phyloP scores from a whole-genome alignment of 495 filamentous ascomycete genomes.

The Cetradonia linearis region DNA sequence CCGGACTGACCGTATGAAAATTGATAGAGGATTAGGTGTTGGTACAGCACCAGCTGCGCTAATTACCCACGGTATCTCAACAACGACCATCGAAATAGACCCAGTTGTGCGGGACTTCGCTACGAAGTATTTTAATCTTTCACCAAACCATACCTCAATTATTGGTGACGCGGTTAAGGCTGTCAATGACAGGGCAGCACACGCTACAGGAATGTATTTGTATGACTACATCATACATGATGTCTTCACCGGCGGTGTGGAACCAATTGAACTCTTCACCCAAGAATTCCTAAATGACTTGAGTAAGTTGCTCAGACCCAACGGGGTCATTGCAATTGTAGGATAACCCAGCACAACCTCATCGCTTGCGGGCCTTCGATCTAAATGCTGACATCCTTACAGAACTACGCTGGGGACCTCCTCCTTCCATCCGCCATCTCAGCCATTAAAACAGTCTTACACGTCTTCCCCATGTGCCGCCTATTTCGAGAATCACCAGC shows the following conservation, averaged over 20 bases:
- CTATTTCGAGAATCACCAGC: constrained; percentile 60
- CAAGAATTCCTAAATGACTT: constrained; percentile 65
- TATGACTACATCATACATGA: constrained; percentile 96
- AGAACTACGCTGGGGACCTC: constrained; percentile 98
- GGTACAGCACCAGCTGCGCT: constrained; percentile 82
- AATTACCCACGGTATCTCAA: constrained; percentile 78
- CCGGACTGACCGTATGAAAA: constrained; percentile 19
- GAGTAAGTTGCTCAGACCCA: constrained; percentile 54
- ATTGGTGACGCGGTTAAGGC: constrained; percentile 76
- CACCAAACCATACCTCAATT: constrained; percentile 63
- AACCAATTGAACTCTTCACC: constrained; percentile 82
- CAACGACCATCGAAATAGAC: constrained; percentile 89
- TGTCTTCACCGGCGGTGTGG: constrained; percentile 95
- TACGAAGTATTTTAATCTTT: constrained; percentile 69
- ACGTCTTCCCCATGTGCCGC: constrained; percentile 68
- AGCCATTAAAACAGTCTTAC: constrained; percentile 59
- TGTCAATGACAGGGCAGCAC: constrained; percentile 45
- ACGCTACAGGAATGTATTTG: constrained; percentile 31
- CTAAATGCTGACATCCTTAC: constrained; percentile 2
- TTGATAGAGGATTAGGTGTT: constrained; percentile 73
- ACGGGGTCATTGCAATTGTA: constrained; percentile 86
- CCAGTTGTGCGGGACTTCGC: constrained; percentile 79
- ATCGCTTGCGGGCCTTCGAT: neutral
- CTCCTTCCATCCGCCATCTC: constrained; percentile 57
- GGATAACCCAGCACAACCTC: constrained; percentile 28